These are phyloP conservation scores for Yamadazyma kanchanaburiensis DNA, from an alignment of 1,139 yeast genomes.

Conservation along the genomic window DNA sequence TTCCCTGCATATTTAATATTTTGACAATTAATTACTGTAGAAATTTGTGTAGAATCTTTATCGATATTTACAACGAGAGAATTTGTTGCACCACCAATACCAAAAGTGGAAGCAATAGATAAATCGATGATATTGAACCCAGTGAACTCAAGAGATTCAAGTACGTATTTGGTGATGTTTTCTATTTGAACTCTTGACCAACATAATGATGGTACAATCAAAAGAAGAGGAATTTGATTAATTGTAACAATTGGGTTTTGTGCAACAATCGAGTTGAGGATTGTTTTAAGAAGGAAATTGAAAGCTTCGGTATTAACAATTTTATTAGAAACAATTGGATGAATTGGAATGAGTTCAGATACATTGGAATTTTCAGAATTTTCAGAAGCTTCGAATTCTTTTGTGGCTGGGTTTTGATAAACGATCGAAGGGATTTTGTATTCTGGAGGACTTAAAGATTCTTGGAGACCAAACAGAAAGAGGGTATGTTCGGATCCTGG, in stretches of 20 bases:
- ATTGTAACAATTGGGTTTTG: conserved; percentile 49
- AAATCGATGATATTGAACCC: conserved; percentile 71
- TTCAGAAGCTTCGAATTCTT: conserved; percentile 35
- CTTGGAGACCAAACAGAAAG: conserved; percentile 79
- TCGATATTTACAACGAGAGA: conserved; percentile 84
- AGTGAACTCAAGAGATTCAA: conserved; percentile 70
- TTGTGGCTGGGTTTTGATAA: conserved; percentile 47
- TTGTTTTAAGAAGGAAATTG: conserved; percentile 59
- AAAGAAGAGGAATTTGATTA: conserved; percentile 45
- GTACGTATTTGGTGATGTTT: conserved; percentile 65
- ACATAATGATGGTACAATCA: conserved; percentile 58
- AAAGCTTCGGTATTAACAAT: conserved; percentile 71
- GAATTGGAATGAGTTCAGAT: conserved; percentile 40
- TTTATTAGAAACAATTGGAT: conserved; percentile 62
- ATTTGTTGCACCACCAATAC: conserved; percentile 57
- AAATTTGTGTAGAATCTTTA: conserved; percentile 65
- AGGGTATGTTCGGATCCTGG: conserved; percentile 79
- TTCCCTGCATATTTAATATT: conserved; percentile 53
- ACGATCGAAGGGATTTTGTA: conserved; percentile 74
- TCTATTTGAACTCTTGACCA: conserved; percentile 76
- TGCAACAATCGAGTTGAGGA: conserved; percentile 55
- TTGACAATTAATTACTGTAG: conserved; percentile 74
- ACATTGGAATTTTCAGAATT: conserved; percentile 22
- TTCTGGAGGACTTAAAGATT: conserved; percentile 74
- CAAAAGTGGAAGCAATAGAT: conserved; percentile 70